phyloP scores from a whole-genome alignment of 345 rosid genomes.

The Citrus trifoliata region DNA sequence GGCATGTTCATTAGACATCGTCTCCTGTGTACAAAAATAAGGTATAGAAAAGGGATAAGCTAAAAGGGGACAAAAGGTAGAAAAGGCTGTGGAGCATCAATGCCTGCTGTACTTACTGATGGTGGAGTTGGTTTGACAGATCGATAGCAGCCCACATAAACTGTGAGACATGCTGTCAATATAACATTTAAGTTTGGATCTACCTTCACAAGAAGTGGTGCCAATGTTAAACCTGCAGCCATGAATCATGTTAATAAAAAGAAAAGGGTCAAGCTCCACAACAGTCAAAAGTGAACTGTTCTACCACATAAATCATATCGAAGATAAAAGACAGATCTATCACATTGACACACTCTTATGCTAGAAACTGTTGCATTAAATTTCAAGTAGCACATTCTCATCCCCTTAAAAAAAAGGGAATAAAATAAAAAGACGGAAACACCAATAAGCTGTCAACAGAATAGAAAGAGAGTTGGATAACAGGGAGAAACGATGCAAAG shows the following conservation, averaged over 20 bases:
- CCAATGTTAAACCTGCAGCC: slow-evolving; percentile 77
- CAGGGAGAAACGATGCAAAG: too few relatives aligned
- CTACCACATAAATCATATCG: background rate
- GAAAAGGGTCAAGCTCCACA: slow-evolving; percentile 1
- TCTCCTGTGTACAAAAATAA: slow-evolving; percentile 59
- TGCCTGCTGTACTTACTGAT: slow-evolving; percentile 40
- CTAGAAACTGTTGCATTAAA: background rate
- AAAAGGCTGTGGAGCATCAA: background rate
- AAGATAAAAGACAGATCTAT: background rate
- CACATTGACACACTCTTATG: background rate
- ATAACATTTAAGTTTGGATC: slow-evolving; percentile 89
- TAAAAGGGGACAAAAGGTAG: background rate
- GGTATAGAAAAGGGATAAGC: background rate
- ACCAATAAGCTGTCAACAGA: background rate
- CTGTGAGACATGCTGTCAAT: slow-evolving; percentile 87
- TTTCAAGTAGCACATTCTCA: background rate
- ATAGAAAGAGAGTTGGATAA: background rate
- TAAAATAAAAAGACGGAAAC: background rate
- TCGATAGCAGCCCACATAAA: slow-evolving; percentile 94
- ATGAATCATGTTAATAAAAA: slow-evolving; percentile 7
- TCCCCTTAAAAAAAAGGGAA: background rate
- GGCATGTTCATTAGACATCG: slow-evolving; percentile 96
- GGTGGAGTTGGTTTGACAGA: slow-evolving; percentile 98
- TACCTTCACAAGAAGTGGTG: slow-evolving; percentile 87
- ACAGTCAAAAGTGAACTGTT: background rate